phyloP scores from a whole-genome alignment of 2,329 filamentous ascomycete genomes.

The Xylariaceae sp. region DNA sequence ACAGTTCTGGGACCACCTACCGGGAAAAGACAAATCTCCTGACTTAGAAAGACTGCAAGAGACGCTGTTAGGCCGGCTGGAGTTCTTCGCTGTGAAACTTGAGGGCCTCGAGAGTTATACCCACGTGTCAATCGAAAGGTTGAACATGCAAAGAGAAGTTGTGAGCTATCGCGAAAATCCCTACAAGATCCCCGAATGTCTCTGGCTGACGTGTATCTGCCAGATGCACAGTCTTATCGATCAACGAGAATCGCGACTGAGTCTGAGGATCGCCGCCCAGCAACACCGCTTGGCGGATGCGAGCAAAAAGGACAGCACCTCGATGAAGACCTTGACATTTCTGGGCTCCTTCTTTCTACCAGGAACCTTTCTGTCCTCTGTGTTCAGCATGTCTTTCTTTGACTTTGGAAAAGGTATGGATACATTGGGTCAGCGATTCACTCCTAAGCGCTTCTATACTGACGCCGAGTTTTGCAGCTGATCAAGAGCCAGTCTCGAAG shows the following conservation, averaged over 20 bases:
- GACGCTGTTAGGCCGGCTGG: constrained; percentile 23
- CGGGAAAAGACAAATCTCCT: neutral
- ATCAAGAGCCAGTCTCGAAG: constrained; percentile 1
- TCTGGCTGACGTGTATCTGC: neutral
- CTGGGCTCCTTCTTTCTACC: constrained; percentile 11
- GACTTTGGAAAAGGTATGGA: constrained; percentile 7
- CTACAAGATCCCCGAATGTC: neutral
- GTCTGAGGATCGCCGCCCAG: constrained; percentile 24
- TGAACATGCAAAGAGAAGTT: constrained; percentile 29
- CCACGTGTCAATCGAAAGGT: constrained; percentile 29
- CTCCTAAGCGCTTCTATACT: neutral
- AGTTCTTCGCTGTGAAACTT: constrained; percentile 29
- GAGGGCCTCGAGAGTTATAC: constrained; percentile 32
- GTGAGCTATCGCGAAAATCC: constrained; percentile 18
- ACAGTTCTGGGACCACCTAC: constrained; percentile 10
- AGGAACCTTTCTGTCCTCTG: constrained; percentile 9
- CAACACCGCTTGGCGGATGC: constrained; percentile 18
- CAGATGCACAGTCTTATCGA: constrained; percentile 31
- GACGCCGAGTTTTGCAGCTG: neutral
- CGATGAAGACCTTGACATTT: constrained; percentile 21
- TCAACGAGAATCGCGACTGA: constrained; percentile 31
- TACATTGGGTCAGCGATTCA: neutral
- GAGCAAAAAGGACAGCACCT: constrained; percentile 17
- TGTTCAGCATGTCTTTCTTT: constrained; percentile 9
- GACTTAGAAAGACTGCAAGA: constrained; percentile 21